A percentile compares a stretch with the other conserved stretches of the same genome.
Conservation (phyloP, 495 filamentous ascomycete species). For the Talaromyces nanjingensis region DNA sequence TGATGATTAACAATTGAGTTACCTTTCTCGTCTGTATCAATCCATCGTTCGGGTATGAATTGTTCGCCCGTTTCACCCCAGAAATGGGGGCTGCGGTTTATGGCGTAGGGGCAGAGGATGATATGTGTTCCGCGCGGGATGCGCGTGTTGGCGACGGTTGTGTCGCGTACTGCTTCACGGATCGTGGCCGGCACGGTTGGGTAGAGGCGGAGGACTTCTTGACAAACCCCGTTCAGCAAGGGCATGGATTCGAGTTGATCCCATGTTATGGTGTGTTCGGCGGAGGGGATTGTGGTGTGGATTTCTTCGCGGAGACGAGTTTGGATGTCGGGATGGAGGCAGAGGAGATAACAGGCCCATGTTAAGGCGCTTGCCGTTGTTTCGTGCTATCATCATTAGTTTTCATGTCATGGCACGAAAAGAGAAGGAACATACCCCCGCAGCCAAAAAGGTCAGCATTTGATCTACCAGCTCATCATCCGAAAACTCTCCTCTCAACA, state of each 20-base stretch:
- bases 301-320: constrained; percentile 40
- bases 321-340: constrained; percentile 40
- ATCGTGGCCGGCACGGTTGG: constrained; percentile 45
- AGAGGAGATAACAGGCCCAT: constrained; percentile 45
- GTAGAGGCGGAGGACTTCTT: constrained; percentile 42
- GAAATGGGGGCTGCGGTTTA: constrained; percentile 31
- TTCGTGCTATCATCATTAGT: constrained; percentile 32
- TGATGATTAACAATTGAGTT: constrained; percentile 23
- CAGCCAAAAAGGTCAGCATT: constrained; percentile 48
- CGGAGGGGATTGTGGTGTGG: constrained; percentile 30
- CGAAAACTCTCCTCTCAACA: constrained; percentile 47
- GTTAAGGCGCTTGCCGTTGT: constrained; percentile 48
- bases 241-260: constrained; percentile 42
- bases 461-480: constrained; percentile 48
- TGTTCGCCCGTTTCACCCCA: constrained; percentile 35
- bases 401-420: neutral
- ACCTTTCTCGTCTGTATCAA: constrained; percentile 30
- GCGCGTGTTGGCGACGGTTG: constrained; percentile 33
- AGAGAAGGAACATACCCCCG: constrained; percentile 24
- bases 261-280: constrained; percentile 20
- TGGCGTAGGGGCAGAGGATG: constrained; percentile 37
- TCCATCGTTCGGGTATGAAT: constrained; percentile 44
- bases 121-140: constrained; percentile 38
- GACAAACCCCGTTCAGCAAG: constrained; percentile 45
- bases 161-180: constrained; percentile 40